Conservation (phyloP, 2,329 filamentous ascomycete species). For the Botrytis squamosa region DNA sequence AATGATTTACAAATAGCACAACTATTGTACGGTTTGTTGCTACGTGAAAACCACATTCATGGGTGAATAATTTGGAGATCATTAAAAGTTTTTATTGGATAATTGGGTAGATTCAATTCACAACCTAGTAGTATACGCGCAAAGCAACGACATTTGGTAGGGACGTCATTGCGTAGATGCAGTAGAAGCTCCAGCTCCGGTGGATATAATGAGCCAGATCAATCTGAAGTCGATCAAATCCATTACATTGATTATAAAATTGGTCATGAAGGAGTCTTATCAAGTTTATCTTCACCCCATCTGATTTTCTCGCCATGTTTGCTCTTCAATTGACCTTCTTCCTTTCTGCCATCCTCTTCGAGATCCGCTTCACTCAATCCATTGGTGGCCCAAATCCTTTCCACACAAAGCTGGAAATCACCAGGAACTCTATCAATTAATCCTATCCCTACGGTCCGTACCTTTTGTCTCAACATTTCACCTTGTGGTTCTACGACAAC, state of each 20-base stretch:
- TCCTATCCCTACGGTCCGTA: constrained; percentile 81
- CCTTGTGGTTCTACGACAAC: constrained; percentile 90
- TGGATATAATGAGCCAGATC: not conserved
- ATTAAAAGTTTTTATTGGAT: not conserved
- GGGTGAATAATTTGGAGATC: not conserved
- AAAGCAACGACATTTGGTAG: not conserved
- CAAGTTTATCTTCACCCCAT: constrained; percentile 40
- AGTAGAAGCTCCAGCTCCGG: not conserved
- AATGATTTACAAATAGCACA: not conserved
- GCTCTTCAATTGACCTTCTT: constrained; percentile 43
- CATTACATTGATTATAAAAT: not conserved
- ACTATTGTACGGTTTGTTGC: not conserved
- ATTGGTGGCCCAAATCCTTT: constrained; percentile 90
- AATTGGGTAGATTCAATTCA: not conserved
- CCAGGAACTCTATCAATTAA: constrained; percentile 87
- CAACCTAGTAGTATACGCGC: not conserved
- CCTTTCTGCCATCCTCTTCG: constrained; percentile 35
- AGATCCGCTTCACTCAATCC: constrained; percentile 29
- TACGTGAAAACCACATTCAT: not conserved
- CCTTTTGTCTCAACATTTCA: constrained; percentile 81
- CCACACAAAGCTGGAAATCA: constrained; percentile 82
- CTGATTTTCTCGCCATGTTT: constrained; percentile 46
- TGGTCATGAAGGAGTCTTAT: not conserved
- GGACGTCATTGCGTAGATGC: not conserved
- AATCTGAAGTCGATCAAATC: not conserved